Evolutionary conservation across 768 basidiomycete genomes (phyloP).

Genomic region (Serendipita vermifera): DNA sequence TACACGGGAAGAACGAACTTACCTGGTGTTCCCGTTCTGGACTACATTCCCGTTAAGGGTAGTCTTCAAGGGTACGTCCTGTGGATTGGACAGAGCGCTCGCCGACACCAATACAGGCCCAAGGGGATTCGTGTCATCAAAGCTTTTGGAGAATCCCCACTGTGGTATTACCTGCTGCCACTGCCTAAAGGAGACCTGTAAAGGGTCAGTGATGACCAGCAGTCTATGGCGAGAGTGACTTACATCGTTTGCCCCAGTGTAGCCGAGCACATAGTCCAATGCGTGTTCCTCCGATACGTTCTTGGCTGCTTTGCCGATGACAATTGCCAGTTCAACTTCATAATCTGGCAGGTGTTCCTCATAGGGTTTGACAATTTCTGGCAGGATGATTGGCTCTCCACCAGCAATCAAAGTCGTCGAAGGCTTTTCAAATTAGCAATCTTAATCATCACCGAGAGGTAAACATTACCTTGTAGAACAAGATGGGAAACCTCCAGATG

Average conservation of each 20-base stretch:
- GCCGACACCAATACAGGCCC: conserved; percentile 72
- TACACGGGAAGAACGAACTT: conserved; percentile 20
- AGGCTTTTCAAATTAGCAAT: conserved; percentile 25
- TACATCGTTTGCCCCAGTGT: conserved; percentile 71
- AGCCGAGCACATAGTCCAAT: conserved; percentile 74
- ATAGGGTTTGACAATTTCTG: conserved; percentile 54
- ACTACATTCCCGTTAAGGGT: conserved; percentile 52
- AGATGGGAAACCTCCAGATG: conserved; percentile 35
- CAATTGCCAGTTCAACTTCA: conserved; percentile 67
- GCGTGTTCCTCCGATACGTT: conserved; percentile 70
- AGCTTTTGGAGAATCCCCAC: conserved; percentile 81
- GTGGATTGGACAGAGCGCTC: conserved; percentile 49
- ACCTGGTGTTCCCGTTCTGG: conserved; percentile 74
- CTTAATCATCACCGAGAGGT: too few species aligned
- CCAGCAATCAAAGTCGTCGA: conserved; percentile 57
- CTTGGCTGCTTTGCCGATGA: conserved; percentile 72
- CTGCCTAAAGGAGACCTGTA: conserved; percentile 66
- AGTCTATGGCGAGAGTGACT: conserved; percentile 14
- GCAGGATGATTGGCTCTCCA: conserved; percentile 49
- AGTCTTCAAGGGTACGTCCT: conserved; percentile 47
- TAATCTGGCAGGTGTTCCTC: conserved; percentile 65
- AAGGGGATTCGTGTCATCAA: conserved; percentile 57
- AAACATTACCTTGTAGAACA: conserved; percentile 57
- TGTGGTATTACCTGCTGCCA: conserved; percentile 71
- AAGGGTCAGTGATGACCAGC: not conserved